A percentile compares a stretch with the other conserved stretches of the same genome.
Evolutionary conservation across 805 yeast species (phyloP).

Genomic region (Schizosaccharomyces cryophilus): DNA sequence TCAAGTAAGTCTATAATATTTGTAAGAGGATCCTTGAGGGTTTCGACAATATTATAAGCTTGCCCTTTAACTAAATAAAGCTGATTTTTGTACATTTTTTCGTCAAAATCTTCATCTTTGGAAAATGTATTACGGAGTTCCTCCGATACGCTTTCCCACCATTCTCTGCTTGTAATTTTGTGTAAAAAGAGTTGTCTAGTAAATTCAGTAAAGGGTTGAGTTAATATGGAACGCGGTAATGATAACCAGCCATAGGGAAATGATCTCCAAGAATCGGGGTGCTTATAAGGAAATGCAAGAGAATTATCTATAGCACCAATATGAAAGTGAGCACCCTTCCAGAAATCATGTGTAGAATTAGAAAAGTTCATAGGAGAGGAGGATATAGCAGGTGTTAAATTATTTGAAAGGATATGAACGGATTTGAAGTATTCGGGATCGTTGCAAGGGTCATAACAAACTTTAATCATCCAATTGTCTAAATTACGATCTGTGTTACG

Average conservation of each 20-base stretch:
- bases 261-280: slow-evolving; percentile 60
- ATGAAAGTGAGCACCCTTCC: slow-evolving; percentile 19
- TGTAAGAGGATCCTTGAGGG: slow-evolving; percentile 21
- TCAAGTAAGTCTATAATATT: neutral
- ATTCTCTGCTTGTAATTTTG: slow-evolving; percentile 29
- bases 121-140: slow-evolving; percentile 25
- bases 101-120: slow-evolving; percentile 36
- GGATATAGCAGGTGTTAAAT: neutral
- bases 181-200: slow-evolving; percentile 35
- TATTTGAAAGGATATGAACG: neutral
- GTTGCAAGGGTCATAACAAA: slow-evolving; percentile 14
- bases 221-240: slow-evolving; percentile 36
- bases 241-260: slow-evolving; percentile 62
- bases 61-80: slow-evolving; percentile 54
- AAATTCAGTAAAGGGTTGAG: slow-evolving; percentile 35
- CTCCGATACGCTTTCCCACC: slow-evolving; percentile 45
- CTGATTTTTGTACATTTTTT: slow-evolving; percentile 42
- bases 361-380: neutral
- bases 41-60: slow-evolving; percentile 50
- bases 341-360: neutral
- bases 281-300: slow-evolving; percentile 55
- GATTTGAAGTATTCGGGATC: neutral
- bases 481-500: slow-evolving; percentile 51
- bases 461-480: slow-evolving; percentile 55
- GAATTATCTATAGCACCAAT: slow-evolving; percentile 62